These are phyloP conservation scores for Cyathus striatus DNA, from an alignment of 768 basidiomycete species.

Conservation along the genomic window DNA sequence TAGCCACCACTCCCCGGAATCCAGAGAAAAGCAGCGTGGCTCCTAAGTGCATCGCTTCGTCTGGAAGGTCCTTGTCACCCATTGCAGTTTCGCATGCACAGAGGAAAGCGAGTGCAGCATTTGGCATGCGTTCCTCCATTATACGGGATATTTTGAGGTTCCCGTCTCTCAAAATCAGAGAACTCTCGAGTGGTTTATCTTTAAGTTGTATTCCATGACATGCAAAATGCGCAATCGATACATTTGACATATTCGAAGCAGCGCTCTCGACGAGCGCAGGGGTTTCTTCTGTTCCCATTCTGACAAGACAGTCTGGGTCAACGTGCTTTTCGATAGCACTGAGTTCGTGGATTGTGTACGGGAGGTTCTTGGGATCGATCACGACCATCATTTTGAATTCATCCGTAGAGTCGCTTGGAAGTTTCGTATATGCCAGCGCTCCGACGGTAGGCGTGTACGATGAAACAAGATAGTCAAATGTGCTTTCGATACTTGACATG, in stretches of 20 bases:
- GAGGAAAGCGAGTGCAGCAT: conserved; percentile 5
- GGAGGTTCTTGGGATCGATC: neutral
- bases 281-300: neutral
- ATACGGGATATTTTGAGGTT: conserved; percentile 14
- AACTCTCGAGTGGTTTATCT: conserved; percentile 10
- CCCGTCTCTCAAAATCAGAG: conserved; percentile 9
- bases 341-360: neutral
- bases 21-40: conserved; percentile 21
- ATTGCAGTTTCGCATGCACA: conserved; percentile 1
- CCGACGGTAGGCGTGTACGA: conserved; percentile 13
- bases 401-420: neutral
- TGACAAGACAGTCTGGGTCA: neutral
- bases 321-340: neutral
- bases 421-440: neutral
- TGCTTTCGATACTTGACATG: neutral
- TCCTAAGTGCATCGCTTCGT: conserved; percentile 26
- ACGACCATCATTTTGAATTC: neutral
- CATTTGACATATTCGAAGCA: neutral
- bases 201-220: conserved; percentile 19
- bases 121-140: conserved; percentile 4
- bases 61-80: conserved; percentile 10
- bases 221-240: conserved; percentile 14
- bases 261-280: neutral
- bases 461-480: conserved; percentile 10
- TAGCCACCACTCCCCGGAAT: conserved; percentile 19